Percentiles rank a stretch among this genome's conserved stretches.
These are phyloP conservation scores for Kodamaea sagamina DNA, from an alignment of 805 yeast genomes.

Conservation along the genomic window DNA sequence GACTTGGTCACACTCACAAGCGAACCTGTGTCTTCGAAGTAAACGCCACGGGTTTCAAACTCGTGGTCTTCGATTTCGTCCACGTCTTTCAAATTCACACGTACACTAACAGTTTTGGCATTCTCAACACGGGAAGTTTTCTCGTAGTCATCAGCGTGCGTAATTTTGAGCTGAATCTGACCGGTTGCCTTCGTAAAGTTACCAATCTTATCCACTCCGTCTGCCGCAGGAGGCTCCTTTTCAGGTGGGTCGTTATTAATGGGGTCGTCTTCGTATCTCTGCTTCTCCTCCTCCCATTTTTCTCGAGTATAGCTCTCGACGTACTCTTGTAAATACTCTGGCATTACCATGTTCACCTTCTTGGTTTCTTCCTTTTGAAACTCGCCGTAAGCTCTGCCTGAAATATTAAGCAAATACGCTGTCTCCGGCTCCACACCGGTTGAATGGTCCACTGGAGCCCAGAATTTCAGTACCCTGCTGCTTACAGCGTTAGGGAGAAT, in stretches of 20 bases:
- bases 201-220: conserved; percentile 23
- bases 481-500: conserved; percentile 63
- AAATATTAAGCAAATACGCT: conserved; percentile 37
- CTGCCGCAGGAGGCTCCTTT: conserved; percentile 3
- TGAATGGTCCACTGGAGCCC: conserved; percentile 39
- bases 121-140: conserved; percentile 22
- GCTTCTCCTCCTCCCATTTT: conserved; percentile 27
- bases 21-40: conserved; percentile 67
- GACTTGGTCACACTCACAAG: conserved; percentile 58
- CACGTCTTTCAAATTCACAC: conserved; percentile 38
- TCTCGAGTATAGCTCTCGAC: conserved; percentile 24
- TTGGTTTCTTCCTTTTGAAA: conserved; percentile 22
- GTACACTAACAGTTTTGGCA: conserved; percentile 33
- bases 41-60: conserved; percentile 58
- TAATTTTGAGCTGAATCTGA: conserved; percentile 15
- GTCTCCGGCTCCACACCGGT: conserved; percentile 13
- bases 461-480: conserved; percentile 48
- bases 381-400: conserved; percentile 38
- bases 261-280: conserved; percentile 30
- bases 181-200: conserved; percentile 34
- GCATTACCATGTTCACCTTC: conserved; percentile 26
- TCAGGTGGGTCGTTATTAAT: conserved; percentile 18
- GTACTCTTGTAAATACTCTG: conserved; percentile 33
- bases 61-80: conserved; percentile 52
- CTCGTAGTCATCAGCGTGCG: conserved; percentile 13